Evolutionary conservation across 2,329 filamentous ascomycete genomes (phyloP).

Genomic region (Aspergillus ruber): DNA sequence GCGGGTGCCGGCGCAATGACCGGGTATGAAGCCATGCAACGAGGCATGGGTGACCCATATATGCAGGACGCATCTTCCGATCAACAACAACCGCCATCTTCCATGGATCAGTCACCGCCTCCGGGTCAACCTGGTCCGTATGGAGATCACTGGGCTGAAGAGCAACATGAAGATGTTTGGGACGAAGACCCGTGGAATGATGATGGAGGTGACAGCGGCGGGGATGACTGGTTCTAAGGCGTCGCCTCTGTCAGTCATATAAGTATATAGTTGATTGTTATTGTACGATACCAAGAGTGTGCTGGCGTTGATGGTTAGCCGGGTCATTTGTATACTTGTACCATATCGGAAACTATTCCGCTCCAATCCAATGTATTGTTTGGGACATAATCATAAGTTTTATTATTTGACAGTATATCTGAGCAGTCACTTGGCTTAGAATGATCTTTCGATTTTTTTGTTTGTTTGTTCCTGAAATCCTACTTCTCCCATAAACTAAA

Average conservation of each 20-base stretch:
- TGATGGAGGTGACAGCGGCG: constrained; percentile 16
- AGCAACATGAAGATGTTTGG: constrained; percentile 16
- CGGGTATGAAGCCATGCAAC: constrained; percentile 58
- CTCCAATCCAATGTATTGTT: no score
- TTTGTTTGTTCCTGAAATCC: neutral
- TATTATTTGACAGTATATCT: no score
- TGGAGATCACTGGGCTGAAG: constrained; percentile 22
- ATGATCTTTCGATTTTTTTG: no score
- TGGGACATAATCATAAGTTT: no score
- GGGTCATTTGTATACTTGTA: neutral
- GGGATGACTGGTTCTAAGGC: constrained; percentile 20
- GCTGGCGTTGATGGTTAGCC: neutral
- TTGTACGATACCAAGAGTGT: neutral
- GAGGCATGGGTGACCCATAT: constrained; percentile 35
- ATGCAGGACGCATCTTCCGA: constrained; percentile 11
- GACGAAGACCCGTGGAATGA: constrained; percentile 15
- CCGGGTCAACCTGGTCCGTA: constrained; percentile 15
- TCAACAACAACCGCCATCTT: constrained; percentile 8
- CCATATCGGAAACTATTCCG: neutral
- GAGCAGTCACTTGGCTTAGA: no score
- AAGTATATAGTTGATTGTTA: no score
- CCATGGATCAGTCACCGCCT: constrained; percentile 10
- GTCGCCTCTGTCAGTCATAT: neutral
- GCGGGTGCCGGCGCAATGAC: constrained; percentile 55
- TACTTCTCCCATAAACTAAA: neutral